phyloP scores from a whole-genome alignment of 257 asterid species.

The Lantana camara region DNA sequence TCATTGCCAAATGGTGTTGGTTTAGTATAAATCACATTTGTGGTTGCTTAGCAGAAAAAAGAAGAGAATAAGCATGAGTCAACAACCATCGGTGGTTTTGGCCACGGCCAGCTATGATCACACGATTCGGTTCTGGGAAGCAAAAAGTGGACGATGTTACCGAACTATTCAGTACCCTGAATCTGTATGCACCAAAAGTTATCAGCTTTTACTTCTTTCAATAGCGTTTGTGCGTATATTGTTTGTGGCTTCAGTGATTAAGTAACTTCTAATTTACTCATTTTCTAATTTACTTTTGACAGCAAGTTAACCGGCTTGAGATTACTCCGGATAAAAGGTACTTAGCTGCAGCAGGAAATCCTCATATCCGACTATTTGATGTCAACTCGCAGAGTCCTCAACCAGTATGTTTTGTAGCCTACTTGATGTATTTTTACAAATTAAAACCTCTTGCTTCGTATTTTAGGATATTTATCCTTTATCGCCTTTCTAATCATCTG shows the following conservation, averaged over 20 bases:
- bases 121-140: constrained; percentile 97
- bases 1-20: not conserved
- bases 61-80: constrained; percentile 56
- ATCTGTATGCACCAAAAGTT: constrained; percentile 54
- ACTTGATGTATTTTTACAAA: constrained; percentile 2
- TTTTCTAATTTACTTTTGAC: constrained; percentile 25
- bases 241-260: not conserved
- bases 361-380: constrained; percentile 93
- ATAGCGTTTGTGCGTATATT: not conserved
- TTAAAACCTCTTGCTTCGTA: not conserved
- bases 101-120: constrained; percentile 99
- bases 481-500: constrained; percentile 10
- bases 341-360: constrained; percentile 98
- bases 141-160: constrained; percentile 87
- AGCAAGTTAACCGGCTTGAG: constrained; percentile 99
- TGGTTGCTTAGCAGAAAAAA: constrained; percentile 19
- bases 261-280: constrained; percentile 42
- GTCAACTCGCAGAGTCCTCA: constrained; percentile 82
- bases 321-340: constrained; percentile 86
- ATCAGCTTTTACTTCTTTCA: not conserved
- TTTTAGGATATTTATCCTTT: not conserved
- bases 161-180: constrained; percentile 94
- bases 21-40: not conserved
- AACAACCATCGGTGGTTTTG: constrained; percentile 87
- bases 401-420: constrained; percentile 56